Base-by-base conservation (phyloP, 75 land plant genomes). In the Ceratopteris richardii region DNA sequence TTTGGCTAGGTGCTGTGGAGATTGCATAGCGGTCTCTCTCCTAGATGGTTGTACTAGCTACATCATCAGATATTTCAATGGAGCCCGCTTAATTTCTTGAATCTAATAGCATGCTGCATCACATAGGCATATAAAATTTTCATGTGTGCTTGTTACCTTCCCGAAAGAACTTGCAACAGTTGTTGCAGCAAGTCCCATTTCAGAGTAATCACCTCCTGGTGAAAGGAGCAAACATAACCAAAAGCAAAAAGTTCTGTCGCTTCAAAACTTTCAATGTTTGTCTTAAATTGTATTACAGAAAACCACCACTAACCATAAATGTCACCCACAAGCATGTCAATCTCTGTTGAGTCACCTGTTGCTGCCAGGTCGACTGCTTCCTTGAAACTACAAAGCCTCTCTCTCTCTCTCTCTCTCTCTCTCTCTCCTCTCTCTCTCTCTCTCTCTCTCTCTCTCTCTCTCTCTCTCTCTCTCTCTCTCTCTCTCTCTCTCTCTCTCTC, bases 301-400 rank as follows among this genome's bases (percentile, higher is more conserved):
- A n/a, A n/a, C n/a, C 7, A 33, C 9, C 37, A 33, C 37, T 33
- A 62, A 74, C 77, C 77, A 51, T 62, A 74, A 20, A 74, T 74
- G 31, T 74, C 77, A 18, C 77, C 77, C 54, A 74, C 77, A 54
- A 74, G 77, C 72, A 74, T 67, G 46, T 74, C 77, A 37, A 74
- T 63, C 40, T 74, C 47, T n/a, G 72, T 74, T 31, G 73, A 74
- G 40, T 74, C 77, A 21, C 77, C 77, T 30, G 62, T 44, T 16
- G 56, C 61, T 31, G 73, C 77, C 11, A 74, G 52, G 39, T 69
- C 48, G 16, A 74, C 50, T 1, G 73, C 72, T 31, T 74, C 77
- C 66, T 74, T 66, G 62, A 68, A 68, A 51, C 77, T 74, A 64
- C 58, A 60, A 13, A 40, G 1, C 9, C 37, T 33, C 37, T 33